Percentiles rank a stretch among this genome's conserved stretches.
Conservation (phyloP, 164 flowering plant genomes). For the Vitis amurensis region DNA sequence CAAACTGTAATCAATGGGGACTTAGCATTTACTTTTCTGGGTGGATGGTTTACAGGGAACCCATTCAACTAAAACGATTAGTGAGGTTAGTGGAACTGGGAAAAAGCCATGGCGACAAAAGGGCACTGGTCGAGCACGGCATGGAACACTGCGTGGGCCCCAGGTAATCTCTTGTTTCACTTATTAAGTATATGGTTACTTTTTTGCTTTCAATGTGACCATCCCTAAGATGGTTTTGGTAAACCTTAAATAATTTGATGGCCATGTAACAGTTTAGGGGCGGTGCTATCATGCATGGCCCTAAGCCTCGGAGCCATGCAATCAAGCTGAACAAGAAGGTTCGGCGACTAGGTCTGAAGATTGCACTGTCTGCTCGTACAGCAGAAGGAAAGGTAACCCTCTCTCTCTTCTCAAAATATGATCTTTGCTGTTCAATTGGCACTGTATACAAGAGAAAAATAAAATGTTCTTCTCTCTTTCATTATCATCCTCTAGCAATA, state of each 20-base stretch:
- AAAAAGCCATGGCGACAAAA: constrained; percentile 88
- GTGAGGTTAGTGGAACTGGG: constrained; percentile 96
- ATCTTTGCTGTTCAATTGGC: background rate
- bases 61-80: constrained; percentile 93
- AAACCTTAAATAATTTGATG: background rate
- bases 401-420: constrained; percentile 9
- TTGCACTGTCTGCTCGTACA: constrained; percentile 86
- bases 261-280: constrained; percentile 68
- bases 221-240: background rate
- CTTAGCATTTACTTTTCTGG: too few species aligned
- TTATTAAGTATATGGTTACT: constrained; percentile 3
- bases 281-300: constrained; percentile 93
- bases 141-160: constrained; percentile 88
- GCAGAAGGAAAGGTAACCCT: constrained; percentile 92
- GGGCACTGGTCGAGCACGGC: constrained; percentile 91
- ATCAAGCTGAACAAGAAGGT: constrained; percentile 90
- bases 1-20: background rate
- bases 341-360: constrained; percentile 86
- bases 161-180: constrained; percentile 52
- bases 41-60: constrained; percentile 61
- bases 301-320: constrained; percentile 97
- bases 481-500: too few species aligned
- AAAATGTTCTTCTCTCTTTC: too few species aligned
- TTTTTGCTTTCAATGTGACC: constrained; percentile 1
- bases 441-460: too few species aligned